Evolutionary conservation across 2,329 filamentous ascomycete species (phyloP).

Genomic region (Aspergillus sp.): DNA sequence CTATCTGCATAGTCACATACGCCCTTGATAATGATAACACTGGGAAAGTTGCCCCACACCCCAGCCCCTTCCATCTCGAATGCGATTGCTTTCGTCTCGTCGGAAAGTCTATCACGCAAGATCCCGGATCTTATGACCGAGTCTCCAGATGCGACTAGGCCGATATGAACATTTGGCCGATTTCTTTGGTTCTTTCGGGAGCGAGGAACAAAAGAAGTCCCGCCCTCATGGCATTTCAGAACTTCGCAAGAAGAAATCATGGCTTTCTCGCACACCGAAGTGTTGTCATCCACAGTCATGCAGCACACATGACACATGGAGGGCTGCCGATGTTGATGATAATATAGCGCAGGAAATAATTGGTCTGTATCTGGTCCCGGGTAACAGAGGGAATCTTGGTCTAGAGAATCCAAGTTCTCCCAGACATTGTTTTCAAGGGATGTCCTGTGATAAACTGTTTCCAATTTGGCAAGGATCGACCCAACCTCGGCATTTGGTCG

Average conservation of each 20-base stretch:
- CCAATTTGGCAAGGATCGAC: not conserved
- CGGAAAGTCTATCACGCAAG: not conserved
- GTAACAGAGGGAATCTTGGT: not conserved
- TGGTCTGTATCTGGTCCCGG: not conserved
- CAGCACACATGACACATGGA: not conserved
- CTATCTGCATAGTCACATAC: conserved; percentile 1
- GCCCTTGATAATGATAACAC: not conserved
- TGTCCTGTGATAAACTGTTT: not conserved
- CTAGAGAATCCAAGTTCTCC: no score
- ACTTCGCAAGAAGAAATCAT: no score
- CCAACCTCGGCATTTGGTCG: not conserved
- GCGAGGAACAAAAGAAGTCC: not conserved
- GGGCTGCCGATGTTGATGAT: not conserved
- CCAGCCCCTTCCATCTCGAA: conserved; percentile 3
- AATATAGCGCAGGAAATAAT: not conserved
- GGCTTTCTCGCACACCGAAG: no score
- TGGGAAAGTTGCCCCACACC: not conserved
- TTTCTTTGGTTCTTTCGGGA: not conserved
- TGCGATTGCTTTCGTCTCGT: not conserved
- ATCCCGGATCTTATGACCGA: not conserved
- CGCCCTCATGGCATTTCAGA: no score
- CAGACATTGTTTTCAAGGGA: not conserved
- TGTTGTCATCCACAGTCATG: not conserved
- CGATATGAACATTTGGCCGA: not conserved
- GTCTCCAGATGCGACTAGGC: not conserved